phyloP scores from a whole-genome alignment of 352 stramenopile species.

The Globisporangium heterothallicum region DNA sequence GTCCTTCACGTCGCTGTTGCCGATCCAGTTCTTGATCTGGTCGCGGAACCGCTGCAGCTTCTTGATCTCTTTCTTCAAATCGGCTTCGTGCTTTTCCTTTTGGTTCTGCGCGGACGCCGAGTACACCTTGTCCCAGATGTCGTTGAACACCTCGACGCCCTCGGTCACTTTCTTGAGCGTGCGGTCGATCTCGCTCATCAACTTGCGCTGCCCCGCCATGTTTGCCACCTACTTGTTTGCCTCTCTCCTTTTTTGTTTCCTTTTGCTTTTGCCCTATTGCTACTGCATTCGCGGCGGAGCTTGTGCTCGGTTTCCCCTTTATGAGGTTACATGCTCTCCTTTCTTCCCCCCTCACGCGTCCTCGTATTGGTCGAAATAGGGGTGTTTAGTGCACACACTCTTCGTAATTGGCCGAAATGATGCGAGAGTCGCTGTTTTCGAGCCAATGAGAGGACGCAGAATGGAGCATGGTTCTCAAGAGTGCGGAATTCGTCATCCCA shows the following conservation, averaged over 20 bases:
- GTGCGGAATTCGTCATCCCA: background rate
- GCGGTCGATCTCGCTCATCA: constrained; percentile 96
- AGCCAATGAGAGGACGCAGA: background rate
- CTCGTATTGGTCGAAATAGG: constrained; percentile 2
- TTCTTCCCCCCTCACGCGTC: constrained; percentile 2
- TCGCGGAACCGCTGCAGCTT: constrained; percentile 98
- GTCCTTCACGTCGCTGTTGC: constrained; percentile 97
- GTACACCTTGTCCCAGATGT: constrained; percentile 99
- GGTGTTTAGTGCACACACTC: background rate
- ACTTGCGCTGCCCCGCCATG: constrained; percentile 83
- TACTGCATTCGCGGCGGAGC: too few relatives aligned
- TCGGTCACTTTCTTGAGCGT: constrained; percentile 99
- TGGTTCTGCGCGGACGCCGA: constrained; percentile 94
- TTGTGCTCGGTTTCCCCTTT: background rate
- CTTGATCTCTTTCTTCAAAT: constrained; percentile 99
- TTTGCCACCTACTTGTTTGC: constrained; percentile 6
- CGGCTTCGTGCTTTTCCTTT: constrained; percentile 99
- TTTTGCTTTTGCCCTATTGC: background rate
- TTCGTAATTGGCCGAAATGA: too few relatives aligned
- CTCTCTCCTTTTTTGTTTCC: constrained; percentile 2
- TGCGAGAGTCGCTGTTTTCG: background rate
- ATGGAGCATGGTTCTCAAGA: background rate
- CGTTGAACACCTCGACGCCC: constrained; percentile 98
- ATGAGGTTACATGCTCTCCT: background rate
- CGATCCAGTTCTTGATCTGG: constrained; percentile 99